Evolutionary conservation across 805 yeast genomes (phyloP), one percentile per base, ranked within the genome.

Genomic region (Saturnispora serradocipensis): DNA sequence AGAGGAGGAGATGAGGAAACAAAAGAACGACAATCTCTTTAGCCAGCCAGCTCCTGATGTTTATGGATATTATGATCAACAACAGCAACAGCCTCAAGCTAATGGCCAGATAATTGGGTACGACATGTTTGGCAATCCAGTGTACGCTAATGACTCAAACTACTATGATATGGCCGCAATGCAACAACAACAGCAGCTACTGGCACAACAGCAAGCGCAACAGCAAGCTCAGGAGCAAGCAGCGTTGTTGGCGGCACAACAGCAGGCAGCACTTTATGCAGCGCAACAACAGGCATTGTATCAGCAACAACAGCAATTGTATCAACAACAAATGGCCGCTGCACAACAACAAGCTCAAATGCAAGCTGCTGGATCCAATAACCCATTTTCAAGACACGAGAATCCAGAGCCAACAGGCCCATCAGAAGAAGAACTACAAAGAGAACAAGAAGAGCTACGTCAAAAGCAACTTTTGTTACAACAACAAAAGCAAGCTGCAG

Each of bases 61-160:
- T 38, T 62, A 58, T 43, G 68, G 68, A 4, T 61, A 51, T 50
- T 65, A 65, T 35, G 35, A 47, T n/a, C 73, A 66, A 42, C 73
- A 66, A 42, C 45, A 47, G 16, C 43, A 25, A 8, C 43, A 22
- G 25, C 80, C 74, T 57, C 68, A 57, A 46, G 51, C 50, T 1
- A 62, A 57, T 47, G 62, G 62, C 35, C 66, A 66, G 48, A 68
- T 67, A 49, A 59, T 66, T 54, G 69, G 72, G 52, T 72, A 72
- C 55, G 87, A 83, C 63, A 71, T 81, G 76, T 81, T 78, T 67
- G 88, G 87, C 38, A 81, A 82, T 62, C 86, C 87, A 3, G 73
- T 80, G 34, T 80, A 77, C 50, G 73, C 66, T 45, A 72, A 69
- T 55, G 42, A 38, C 20, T 15, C 42, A 9, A 38, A 38, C 15